These are phyloP conservation scores for Apiosordaria backusii DNA, from an alignment of 495 filamentous ascomycete species.

Conservation along the genomic window DNA sequence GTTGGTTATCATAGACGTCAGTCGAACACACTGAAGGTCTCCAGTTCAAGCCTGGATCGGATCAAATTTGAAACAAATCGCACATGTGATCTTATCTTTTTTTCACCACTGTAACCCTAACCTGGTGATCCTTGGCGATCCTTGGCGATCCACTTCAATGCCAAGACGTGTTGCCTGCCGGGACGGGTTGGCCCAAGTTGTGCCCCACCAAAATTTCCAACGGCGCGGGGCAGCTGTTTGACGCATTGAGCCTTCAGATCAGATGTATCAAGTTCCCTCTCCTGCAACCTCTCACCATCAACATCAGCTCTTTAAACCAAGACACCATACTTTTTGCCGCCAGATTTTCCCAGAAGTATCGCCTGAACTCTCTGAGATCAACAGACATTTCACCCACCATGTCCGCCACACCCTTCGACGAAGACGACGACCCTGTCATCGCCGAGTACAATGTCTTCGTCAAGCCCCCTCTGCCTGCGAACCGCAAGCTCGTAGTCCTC, in stretches of 20 bases:
- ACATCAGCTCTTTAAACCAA: neutral
- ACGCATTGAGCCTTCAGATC: neutral
- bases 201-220: constrained; percentile 26
- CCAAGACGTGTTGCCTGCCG: neutral
- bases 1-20: neutral
- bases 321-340: neutral
- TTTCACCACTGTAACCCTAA: neutral
- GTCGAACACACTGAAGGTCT: neutral
- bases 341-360: neutral
- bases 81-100: neutral
- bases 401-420: constrained; percentile 11
- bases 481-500: constrained; percentile 44
- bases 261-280: neutral
- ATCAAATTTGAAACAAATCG: neutral
- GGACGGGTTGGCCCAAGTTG: neutral
- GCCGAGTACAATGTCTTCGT: constrained; percentile 48
- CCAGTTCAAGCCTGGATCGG: too few species aligned
- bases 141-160: neutral
- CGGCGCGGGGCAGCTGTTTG: constrained; percentile 13
- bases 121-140: neutral
- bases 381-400: neutral
- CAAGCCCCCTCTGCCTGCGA: constrained; percentile 39
- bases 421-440: constrained; percentile 45
- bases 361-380: neutral
- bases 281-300: neutral